phyloP scores from a whole-genome alignment of 495 filamentous ascomycete species.

The Neurospora sp. region DNA sequence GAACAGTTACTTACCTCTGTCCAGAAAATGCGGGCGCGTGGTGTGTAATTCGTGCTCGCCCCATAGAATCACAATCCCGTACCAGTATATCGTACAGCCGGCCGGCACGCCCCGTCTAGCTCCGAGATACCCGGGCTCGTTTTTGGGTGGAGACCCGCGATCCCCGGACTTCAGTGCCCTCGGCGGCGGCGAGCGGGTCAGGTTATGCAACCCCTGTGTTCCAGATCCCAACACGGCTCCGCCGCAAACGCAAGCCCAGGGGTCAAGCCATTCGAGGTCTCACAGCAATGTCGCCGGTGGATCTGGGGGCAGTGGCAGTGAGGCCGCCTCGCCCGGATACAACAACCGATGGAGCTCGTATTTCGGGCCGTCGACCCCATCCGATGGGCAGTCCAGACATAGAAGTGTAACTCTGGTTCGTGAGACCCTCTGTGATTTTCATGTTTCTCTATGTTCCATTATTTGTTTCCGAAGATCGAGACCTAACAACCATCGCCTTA shows the following conservation, averaged over 20 bases:
- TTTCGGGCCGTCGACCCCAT: constrained; percentile 10
- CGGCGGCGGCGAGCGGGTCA: constrained; percentile 74
- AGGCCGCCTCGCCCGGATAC: background rate
- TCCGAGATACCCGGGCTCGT: constrained; percentile 27
- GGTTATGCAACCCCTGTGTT: constrained; percentile 90
- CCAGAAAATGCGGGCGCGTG: constrained; percentile 86
- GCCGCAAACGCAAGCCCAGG: constrained; percentile 22
- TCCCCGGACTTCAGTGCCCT: constrained; percentile 31
- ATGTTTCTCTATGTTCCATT: background rate
- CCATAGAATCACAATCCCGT: constrained; percentile 87
- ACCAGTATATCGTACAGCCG: constrained; percentile 84
- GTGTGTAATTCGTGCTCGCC: constrained; percentile 89
- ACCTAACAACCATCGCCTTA: background rate
- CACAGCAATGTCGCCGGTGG: constrained; percentile 12
- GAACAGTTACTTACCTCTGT: background rate
- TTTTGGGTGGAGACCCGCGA: constrained; percentile 35
- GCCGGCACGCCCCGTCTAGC: constrained; percentile 40
- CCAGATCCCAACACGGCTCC: constrained; percentile 80
- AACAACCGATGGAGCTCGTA: constrained; percentile 13
- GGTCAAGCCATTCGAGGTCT: constrained; percentile 16
- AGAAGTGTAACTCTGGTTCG: constrained; percentile 37
- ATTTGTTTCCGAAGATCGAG: background rate
- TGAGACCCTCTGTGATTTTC: background rate
- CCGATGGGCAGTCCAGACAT: constrained; percentile 23
- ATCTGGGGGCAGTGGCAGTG: background rate